Evolutionary conservation across 495 filamentous ascomycete genomes (phyloP).

Genomic region (Recurvomyces mirabilis): DNA sequence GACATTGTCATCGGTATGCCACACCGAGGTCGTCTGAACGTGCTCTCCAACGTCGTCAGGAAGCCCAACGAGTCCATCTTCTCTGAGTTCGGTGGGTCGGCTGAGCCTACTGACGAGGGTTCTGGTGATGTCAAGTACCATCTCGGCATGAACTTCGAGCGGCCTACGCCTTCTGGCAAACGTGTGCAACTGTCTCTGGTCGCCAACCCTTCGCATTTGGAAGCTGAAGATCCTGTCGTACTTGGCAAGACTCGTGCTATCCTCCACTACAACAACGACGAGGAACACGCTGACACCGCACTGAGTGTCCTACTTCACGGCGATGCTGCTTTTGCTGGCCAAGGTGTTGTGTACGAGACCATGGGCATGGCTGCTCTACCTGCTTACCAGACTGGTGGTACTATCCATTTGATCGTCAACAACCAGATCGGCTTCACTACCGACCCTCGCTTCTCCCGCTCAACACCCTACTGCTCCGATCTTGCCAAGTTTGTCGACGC

Average conservation of each 20-base stretch:
- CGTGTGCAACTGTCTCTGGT: conserved; percentile 96
- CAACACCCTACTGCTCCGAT: conserved; percentile 96
- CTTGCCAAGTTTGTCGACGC: conserved; percentile 98
- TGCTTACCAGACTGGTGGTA: conserved; percentile 92
- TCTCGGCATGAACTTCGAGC: conserved; percentile 99
- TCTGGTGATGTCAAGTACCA: conserved; percentile 99
- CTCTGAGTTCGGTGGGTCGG: conserved; percentile 86
- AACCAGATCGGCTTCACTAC: conserved; percentile 99
- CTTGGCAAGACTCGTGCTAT: conserved; percentile 95
- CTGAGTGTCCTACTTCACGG: conserved; percentile 95
- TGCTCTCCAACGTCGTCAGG: conserved; percentile 94
- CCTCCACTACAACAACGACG: conserved; percentile 97
- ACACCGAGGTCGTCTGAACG: conserved; percentile 94
- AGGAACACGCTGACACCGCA: conserved; percentile 71
- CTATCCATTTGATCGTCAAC: conserved; percentile 94
- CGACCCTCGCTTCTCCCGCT: conserved; percentile 93
- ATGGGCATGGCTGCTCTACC: conserved; percentile 94
- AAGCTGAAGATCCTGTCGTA: conserved; percentile 96
- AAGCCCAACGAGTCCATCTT: conserved; percentile 99
- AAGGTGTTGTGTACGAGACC: conserved; percentile 96
- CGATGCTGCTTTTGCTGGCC: conserved; percentile 91
- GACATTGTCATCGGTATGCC: conserved; percentile 99
- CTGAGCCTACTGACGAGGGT: conserved; percentile 84
- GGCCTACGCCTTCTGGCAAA: conserved; percentile 94
- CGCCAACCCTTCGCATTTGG: conserved; percentile 95